Evolutionary conservation across 306 rosid genomes (phyloP), one percentile per base, ranked within the genome.

Genomic region (Vigna trinervia): DNA sequence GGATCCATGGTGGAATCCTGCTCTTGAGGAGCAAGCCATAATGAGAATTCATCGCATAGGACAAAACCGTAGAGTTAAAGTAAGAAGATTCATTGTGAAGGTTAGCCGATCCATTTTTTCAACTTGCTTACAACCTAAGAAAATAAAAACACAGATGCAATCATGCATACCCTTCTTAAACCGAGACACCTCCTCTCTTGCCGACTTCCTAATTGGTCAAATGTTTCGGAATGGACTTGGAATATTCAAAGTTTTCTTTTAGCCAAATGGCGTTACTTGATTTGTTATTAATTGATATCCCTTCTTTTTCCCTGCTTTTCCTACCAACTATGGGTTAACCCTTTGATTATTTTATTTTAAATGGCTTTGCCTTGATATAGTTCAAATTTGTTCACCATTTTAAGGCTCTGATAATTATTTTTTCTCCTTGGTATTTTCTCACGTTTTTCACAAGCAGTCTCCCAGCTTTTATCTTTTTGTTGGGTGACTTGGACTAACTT

Each of bases 1-100:
- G 98, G 98, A 94, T 82, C 98, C 98, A 64, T 90, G 96, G 97
- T 94, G 97, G 98, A 94, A 94, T 89, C 98, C 98, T 38, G 97
- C 98, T 9, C 96, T 94, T 26, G 96, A 93, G 84, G 98, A 91
- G 83, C 97, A 94, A 76, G 98, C 97, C 75, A 91, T 87, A 30
- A 94, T 94, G 98, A 79, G 98, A 73, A 93, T 89, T 68, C 97
- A 93, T 85, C 92, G 97, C 14, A 89, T 91, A 70, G 98, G 96
- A 58, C 98, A 93, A 81, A 80, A 87, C 63, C 75, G 86, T 53
- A 88, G 61, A 17, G 88, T 85, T 30, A 11, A 45, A 5, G 86
- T 85, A 20, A 74, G 76, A 75, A 85, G 86, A 50, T 78, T 83
- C 61, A 83, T 83, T 1, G 83, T 78, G 7, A 78, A 83, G 86